Evolutionary conservation across 192 early-diverging fungal species (phyloP).

Genomic region (Coemansia sp.): DNA sequence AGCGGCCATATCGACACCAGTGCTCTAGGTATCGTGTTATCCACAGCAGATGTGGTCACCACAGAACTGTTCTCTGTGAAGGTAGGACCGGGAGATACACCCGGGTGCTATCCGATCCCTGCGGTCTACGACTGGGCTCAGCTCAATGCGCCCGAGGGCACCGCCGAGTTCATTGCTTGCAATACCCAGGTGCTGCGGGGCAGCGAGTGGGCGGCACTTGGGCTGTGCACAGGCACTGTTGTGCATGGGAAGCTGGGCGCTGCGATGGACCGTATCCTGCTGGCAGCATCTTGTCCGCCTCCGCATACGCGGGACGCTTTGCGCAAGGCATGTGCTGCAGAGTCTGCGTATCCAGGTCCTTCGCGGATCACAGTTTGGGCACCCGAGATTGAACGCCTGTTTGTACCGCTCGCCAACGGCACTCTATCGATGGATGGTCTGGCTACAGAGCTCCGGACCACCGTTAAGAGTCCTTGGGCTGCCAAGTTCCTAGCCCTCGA

Average conservation of each 20-base stretch:
- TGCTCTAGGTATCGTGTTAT: constrained; percentile 20
- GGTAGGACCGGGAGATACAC: background rate
- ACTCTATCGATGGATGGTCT: constrained; percentile 4
- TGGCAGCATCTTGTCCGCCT: constrained; percentile 49
- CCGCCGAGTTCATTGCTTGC: constrained; percentile 33
- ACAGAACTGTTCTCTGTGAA: constrained; percentile 26
- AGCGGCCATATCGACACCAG: constrained; percentile 34
- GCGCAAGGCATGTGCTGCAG: constrained; percentile 36
- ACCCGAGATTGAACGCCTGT: constrained; percentile 29
- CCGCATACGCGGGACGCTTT: constrained; percentile 40
- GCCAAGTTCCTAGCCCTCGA: constrained; percentile 11
- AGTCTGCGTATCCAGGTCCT: constrained; percentile 42
- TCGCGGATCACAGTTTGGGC: constrained; percentile 38
- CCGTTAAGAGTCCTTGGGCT: constrained; percentile 26
- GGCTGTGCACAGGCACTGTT: constrained; percentile 24
- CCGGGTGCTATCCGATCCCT: constrained; percentile 10
- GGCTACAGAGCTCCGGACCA: constrained; percentile 2
- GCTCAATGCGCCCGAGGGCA: constrained; percentile 18
- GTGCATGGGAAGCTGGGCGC: constrained; percentile 25
- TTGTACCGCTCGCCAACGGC: constrained; percentile 26
- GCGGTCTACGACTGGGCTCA: constrained; percentile 41
- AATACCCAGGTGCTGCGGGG: constrained; percentile 24
- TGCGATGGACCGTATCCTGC: constrained; percentile 23
- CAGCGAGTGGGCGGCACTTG: constrained; percentile 37
- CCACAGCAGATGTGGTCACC: constrained; percentile 25